Percentiles rank a stretch among this genome's conserved stretches.
Conservation (phyloP, 495 filamentous ascomycete species). For the Parachaetomium inaequale region DNA sequence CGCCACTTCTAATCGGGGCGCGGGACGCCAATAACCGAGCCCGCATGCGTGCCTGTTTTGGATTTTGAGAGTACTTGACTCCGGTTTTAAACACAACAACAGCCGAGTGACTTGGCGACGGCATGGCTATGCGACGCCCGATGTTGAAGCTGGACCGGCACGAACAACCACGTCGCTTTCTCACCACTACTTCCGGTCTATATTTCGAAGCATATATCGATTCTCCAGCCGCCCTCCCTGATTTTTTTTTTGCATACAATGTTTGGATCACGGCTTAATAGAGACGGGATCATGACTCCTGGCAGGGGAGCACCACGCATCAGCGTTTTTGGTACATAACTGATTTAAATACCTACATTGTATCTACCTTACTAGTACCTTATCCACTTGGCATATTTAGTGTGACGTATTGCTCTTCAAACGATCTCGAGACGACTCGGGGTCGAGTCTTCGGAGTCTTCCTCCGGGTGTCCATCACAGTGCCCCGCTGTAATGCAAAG, state of each 20-base stretch:
- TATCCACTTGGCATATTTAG: not conserved
- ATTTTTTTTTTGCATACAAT: not conserved
- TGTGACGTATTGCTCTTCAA: no score
- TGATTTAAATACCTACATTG: slow-evolving; percentile 16
- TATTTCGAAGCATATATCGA: not conserved
- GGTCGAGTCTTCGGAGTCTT: no score
- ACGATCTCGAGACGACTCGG: no score
- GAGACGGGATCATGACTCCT: not conserved
- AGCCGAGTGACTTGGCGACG: not conserved
- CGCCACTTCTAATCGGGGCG: slow-evolving; percentile 6
- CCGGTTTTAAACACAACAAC: not conserved
- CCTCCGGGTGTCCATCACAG: no score
- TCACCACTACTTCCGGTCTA: not conserved
- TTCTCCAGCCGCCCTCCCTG: not conserved
- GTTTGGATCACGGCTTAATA: slow-evolving; percentile 20
- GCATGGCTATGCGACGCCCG: not conserved
- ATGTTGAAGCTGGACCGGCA: not conserved
- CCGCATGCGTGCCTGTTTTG: slow-evolving; percentile 5
- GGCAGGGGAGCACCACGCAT: not conserved
- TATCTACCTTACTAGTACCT: slow-evolving; percentile 12
- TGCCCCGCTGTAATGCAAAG: no score
- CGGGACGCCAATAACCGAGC: slow-evolving; percentile 18
- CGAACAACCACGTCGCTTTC: not conserved
- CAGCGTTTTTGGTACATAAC: slow-evolving; percentile 22
- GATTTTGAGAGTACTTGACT: not conserved